Conservation (phyloP, 768 basidiomycete genomes). For the Boletus sp. region DNA sequence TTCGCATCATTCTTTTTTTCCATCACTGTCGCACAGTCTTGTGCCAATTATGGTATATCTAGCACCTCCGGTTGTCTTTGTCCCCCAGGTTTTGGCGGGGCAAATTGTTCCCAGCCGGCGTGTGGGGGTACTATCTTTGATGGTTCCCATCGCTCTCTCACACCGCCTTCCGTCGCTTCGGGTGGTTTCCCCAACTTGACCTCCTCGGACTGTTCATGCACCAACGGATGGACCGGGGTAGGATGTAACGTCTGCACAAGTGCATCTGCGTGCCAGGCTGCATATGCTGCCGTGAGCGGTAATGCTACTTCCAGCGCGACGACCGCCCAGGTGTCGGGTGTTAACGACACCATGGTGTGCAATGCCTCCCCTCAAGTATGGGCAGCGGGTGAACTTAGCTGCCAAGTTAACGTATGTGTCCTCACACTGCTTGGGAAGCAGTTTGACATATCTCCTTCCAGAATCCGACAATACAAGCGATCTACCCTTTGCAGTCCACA, state of each 20-base stretch:
- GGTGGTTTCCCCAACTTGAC: conserved; percentile 64
- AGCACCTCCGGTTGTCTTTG: conserved; percentile 54
- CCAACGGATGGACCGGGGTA: conserved; percentile 71
- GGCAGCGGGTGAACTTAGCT: conserved; percentile 81
- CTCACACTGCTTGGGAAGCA: neutral
- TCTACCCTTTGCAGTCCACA: conserved; percentile 69
- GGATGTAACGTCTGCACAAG: conserved; percentile 81
- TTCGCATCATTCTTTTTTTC: conserved; percentile 10
- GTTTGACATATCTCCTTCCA: conserved; percentile 28
- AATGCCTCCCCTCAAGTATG: conserved; percentile 68
- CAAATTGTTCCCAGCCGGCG: conserved; percentile 62
- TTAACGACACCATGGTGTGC: conserved; percentile 73
- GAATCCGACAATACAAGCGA: conserved; percentile 80
- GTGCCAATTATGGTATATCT: conserved; percentile 26
- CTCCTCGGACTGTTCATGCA: conserved; percentile 64
- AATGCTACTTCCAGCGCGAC: conserved; percentile 33
- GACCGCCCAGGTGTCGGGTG: conserved; percentile 29
- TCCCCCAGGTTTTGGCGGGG: conserved; percentile 78
- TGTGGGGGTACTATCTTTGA: conserved; percentile 86
- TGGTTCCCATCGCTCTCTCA: conserved; percentile 55
- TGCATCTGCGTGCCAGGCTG: conserved; percentile 65
- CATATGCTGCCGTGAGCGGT: conserved; percentile 44
- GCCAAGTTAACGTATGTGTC: conserved; percentile 71
- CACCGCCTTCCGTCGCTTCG: conserved; percentile 35
- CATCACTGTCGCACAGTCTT: conserved; percentile 24